Evolutionary conservation across 2,329 filamentous ascomycete species (phyloP).

Genomic region (Pseudopyrenochaeta lycopersici): DNA sequence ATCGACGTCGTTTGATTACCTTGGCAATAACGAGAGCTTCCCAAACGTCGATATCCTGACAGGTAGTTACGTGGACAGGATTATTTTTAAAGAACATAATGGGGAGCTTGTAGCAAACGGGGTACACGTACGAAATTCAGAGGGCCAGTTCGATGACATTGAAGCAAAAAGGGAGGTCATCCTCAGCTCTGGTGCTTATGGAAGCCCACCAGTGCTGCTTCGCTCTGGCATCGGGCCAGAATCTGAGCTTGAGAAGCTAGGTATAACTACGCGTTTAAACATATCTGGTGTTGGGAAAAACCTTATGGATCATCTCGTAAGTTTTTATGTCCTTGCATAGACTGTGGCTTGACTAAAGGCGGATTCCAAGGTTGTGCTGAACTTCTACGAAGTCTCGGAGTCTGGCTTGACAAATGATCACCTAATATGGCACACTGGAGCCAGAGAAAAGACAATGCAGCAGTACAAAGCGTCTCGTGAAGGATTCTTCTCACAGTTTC

Average conservation of each 20-base stretch:
- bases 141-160: conserved; percentile 46
- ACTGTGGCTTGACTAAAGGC: conserved; percentile 23
- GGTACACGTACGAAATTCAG: conserved; percentile 50
- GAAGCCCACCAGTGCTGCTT: conserved; percentile 48
- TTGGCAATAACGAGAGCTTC: conserved; percentile 28
- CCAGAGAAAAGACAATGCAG: conserved; percentile 57
- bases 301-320: conserved; percentile 66
- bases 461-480: conserved; percentile 65
- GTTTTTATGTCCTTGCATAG: conserved; percentile 41
- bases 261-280: conserved; percentile 61
- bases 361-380: conserved; percentile 54
- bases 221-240: conserved; percentile 65
- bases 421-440: conserved; percentile 62
- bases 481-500: conserved; percentile 66
- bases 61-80: conserved; percentile 42
- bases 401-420: conserved; percentile 63
- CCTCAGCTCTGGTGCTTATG: conserved; percentile 24
- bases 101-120: conserved; percentile 53
- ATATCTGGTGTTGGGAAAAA: conserved; percentile 69
- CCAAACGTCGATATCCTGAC: conserved; percentile 9
- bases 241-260: conserved; percentile 58
- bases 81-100: conserved; percentile 54
- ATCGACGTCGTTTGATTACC: conserved; percentile 21
- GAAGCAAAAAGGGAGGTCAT: conserved; percentile 22
- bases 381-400: conserved; percentile 66